Evolutionary conservation across 352 stramenopile genomes (phyloP).

Genomic region (Ophiocytium majus): DNA sequence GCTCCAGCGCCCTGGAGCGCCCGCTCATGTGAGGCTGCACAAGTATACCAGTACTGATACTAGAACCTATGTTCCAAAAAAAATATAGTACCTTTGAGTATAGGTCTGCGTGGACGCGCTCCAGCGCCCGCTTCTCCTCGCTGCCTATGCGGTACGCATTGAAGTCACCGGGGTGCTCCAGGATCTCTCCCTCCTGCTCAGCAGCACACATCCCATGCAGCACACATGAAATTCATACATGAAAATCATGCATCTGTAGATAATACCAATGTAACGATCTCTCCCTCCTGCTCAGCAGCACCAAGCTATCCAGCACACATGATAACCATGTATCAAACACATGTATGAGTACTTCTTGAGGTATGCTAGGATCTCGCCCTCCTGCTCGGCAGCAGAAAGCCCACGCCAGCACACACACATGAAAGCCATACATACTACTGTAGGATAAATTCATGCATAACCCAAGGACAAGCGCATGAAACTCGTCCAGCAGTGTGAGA

Average conservation of each 20-base stretch:
- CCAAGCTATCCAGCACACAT: neutral
- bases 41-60: no score
- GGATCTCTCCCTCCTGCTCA: slow-evolving; percentile 88
- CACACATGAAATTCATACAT: neutral
- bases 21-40: no score
- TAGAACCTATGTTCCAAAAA: no score
- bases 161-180: slow-evolving; percentile 81
- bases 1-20: no score
- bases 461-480: no score
- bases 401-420: no score
- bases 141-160: slow-evolving; percentile 78
- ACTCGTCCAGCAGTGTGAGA: no score
- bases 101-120: slow-evolving; percentile 71
- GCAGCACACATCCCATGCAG: slow-evolving; percentile 59
- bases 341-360: slow-evolving; percentile 20
- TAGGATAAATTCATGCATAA: no score
- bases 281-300: neutral
- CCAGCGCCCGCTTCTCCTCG: slow-evolving; percentile 68
- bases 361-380: neutral
- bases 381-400: neutral
- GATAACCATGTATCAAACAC: slow-evolving; percentile 24
- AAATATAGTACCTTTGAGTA: slow-evolving; percentile 65
- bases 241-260: slow-evolving; percentile 54
- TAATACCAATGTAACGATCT: slow-evolving; percentile 59
- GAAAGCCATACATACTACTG: no score